Evolutionary conservation across 257 asterid species (phyloP), one percentile per base, ranked within the genome.

Genomic region (Striga asiatica): DNA sequence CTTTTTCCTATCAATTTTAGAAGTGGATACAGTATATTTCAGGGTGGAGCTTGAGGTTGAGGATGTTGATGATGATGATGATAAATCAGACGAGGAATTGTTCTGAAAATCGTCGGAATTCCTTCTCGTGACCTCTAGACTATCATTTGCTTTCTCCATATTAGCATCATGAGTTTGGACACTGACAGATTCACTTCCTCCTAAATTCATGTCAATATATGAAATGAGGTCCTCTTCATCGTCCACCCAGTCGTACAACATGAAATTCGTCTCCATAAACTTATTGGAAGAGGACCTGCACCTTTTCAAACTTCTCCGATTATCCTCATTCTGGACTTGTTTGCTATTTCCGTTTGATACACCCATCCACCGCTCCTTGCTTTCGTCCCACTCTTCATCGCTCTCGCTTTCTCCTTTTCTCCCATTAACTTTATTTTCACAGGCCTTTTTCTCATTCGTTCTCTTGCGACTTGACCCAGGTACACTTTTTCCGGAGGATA

Each of bases 371-470:
- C n/a, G 16, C 65, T 56, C 76, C 76, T 56, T 71, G 60, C 37
- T 50, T 60, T 60, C 79, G 51, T 22, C 68, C 79, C 84, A 58
- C 46, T 82, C 91, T 29, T 75, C 82, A 31, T 78, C 82, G 25
- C 71, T 68, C 10, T 49, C 76, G 27, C 65, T 70, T 37, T 69
- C 66, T 58, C 54, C 23, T 42, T 24, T 64, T 57, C 28, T 47
- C 69, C 43, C 41, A 41, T 23, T 61, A 29, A 27, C 41, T 50
- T 62, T 64, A 54, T 58, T 31, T 39, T 50, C 22, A 13, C 27
- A 24, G 8, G 37, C 42, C 29, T 37, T 71, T 49, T 64, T 67
- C 42, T 62, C 73, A 53, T 34, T 66, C 29, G 66, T 56, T 48
- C 32, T 54, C 49, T 7, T 55, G 38, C 68, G 32, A 42, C 11